phyloP scores from a whole-genome alignment of 2,329 filamentous ascomycete genomes.

The Trichoderma hamatum region DNA sequence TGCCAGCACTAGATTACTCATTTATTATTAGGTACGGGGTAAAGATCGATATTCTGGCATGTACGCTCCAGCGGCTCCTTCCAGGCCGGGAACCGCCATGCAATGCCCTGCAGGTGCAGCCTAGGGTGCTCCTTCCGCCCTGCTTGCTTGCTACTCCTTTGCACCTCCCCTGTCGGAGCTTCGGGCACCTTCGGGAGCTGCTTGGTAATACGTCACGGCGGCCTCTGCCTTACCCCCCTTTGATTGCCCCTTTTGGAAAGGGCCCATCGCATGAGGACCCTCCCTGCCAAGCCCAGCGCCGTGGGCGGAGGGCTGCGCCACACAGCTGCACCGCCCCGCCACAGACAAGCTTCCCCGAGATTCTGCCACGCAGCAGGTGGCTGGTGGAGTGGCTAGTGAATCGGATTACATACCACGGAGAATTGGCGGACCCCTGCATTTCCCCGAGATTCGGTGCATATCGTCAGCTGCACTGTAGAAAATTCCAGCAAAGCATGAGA shows the following conservation, averaged over 20 bases:
- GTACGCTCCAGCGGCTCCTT: not conserved
- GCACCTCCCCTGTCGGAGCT: slow-evolving; percentile 13
- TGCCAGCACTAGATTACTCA: not conserved
- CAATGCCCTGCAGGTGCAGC: slow-evolving; percentile 1
- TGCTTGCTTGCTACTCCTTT: not conserved
- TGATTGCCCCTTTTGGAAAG: not conserved
- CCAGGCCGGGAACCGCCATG: not conserved
- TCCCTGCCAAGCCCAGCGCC: not conserved
- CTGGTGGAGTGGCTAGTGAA: slow-evolving; percentile 7
- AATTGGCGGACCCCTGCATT: not conserved
- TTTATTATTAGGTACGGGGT: not conserved
- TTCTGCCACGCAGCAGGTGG: not conserved
- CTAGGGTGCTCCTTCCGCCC: not conserved
- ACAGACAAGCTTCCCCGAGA: slow-evolving; percentile 1
- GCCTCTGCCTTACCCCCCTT: slow-evolving; percentile 14
- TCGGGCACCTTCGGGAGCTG: slow-evolving; percentile 24
- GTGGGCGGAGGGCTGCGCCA: not conserved
- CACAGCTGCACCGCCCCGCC: not conserved
- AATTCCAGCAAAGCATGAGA: not conserved
- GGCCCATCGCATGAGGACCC: not conserved
- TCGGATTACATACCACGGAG: not conserved
- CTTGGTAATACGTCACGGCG: slow-evolving; percentile 26
- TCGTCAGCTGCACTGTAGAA: not conserved
- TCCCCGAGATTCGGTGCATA: not conserved
- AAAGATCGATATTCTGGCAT: not conserved